These are phyloP conservation scores for Sequoia sempervirens DNA, from an alignment of 75 land plant species.

Conservation along the genomic window DNA sequence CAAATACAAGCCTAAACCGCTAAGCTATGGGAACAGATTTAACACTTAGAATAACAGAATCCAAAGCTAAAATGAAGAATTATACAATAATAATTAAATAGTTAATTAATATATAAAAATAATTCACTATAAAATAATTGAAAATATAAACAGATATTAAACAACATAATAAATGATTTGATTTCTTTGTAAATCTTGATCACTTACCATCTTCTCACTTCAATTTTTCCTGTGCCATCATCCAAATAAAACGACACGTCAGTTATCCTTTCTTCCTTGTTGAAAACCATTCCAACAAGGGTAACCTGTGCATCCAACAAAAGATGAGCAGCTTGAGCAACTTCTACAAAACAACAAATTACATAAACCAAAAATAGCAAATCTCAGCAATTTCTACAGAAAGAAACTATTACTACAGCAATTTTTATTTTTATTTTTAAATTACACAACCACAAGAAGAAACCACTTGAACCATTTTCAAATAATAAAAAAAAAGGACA, in stretches of 20 bases:
- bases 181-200: not conserved
- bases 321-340: not conserved
- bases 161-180: not conserved
- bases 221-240: constrained; percentile 87
- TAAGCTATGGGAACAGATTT: too few relatives aligned
- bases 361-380: not conserved
- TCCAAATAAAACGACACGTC: constrained; percentile 77
- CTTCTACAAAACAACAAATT: not conserved
- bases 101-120: too few relatives aligned
- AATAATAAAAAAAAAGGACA: too few relatives aligned
- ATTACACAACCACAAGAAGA: too few relatives aligned
- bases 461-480: too few relatives aligned
- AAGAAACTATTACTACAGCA: not conserved
- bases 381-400: not conserved
- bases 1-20: too few relatives aligned
- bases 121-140: not conserved
- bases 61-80: too few relatives aligned
- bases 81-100: too few relatives aligned
- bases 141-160: not conserved
- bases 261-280: constrained; percentile 68
- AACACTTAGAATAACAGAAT: too few relatives aligned
- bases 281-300: constrained; percentile 66
- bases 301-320: constrained; percentile 46
- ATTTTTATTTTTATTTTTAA: too few relatives aligned
- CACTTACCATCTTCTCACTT: constrained; percentile 67